Conservation (phyloP, 352 stramenopile species). For the Phytopythium chamaehyphon region DNA sequence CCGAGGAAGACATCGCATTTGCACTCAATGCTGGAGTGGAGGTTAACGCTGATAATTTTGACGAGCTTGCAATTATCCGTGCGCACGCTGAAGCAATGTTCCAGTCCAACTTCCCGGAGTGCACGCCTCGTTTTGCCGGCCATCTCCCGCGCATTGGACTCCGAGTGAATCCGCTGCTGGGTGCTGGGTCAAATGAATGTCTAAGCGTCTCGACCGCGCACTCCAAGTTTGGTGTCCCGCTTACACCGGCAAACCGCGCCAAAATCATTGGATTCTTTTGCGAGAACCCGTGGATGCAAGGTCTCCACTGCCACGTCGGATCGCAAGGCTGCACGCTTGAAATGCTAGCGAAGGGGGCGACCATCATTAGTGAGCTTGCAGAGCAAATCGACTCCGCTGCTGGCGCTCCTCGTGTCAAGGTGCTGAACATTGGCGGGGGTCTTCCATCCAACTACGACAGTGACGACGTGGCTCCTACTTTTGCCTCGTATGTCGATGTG, state of each 20-base stretch:
- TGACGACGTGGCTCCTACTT: constrained; percentile 64
- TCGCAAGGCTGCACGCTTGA: constrained; percentile 82
- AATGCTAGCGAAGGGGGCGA: constrained; percentile 79
- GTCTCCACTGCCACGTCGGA: constrained; percentile 86
- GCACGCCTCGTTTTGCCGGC: constrained; percentile 47
- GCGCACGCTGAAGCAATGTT: constrained; percentile 87
- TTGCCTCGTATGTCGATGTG: constrained; percentile 77
- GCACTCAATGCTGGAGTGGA: constrained; percentile 82
- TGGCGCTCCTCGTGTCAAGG: constrained; percentile 65
- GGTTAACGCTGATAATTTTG: constrained; percentile 90
- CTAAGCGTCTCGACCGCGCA: constrained; percentile 86
- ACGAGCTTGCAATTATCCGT: constrained; percentile 84
- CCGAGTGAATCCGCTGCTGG: constrained; percentile 90
- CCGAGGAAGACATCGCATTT: constrained; percentile 79
- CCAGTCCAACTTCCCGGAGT: constrained; percentile 70
- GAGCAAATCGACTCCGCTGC: constrained; percentile 75
- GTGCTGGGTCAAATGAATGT: constrained; percentile 78
- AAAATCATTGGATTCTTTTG: constrained; percentile 70
- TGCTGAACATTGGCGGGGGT: constrained; percentile 91
- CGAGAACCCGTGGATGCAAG: constrained; percentile 86
- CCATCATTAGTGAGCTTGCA: constrained; percentile 70
- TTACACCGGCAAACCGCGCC: constrained; percentile 47
- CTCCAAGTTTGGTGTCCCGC: constrained; percentile 91
- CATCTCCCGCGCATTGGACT: constrained; percentile 83
- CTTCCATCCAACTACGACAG: constrained; percentile 88